Percentiles rank a stretch among this genome's conserved stretches.
phyloP scores from a whole-genome alignment of 2,329 filamentous ascomycete genomes.

The Chlorencoelia australis region DNA sequence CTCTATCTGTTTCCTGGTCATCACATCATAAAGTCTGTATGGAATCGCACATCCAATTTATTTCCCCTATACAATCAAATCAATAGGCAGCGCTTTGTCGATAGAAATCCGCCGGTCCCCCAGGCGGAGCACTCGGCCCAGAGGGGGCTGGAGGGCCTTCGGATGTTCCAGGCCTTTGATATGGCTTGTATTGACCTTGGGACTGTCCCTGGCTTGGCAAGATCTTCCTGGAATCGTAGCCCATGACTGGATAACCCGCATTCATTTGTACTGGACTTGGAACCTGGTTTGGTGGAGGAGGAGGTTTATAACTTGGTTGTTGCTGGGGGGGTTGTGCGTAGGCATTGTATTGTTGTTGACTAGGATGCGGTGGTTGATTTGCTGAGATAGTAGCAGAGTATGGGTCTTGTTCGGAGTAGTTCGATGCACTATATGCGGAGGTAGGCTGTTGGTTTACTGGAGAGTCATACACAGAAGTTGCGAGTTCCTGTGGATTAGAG shows the following conservation, averaged over 20 bases:
- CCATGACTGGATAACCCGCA: conserved; percentile 20
- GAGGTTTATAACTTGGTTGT: conserved; percentile 18
- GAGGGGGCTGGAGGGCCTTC: conserved; percentile 31
- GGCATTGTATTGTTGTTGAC: conserved; percentile 24
- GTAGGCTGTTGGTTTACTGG: conserved; percentile 44
- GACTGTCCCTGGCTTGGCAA: conserved; percentile 38
- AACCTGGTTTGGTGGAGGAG: conserved; percentile 21
- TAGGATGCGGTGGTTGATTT: conserved; percentile 16
- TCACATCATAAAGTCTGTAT: neutral
- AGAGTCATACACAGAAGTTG: conserved; percentile 68
- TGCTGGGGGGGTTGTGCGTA: conserved; percentile 22
- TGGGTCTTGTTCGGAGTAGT: conserved; percentile 22
- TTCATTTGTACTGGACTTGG: conserved; percentile 18
- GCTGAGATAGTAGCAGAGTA: conserved; percentile 17
- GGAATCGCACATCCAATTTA: neutral
- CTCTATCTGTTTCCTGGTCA: no score
- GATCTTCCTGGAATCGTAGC: conserved; percentile 38
- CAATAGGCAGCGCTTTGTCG: conserved; percentile 33
- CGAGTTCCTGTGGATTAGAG: conserved; percentile 65
- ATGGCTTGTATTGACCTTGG: conserved; percentile 46
- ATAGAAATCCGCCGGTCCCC: conserved; percentile 41
- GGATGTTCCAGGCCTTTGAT: conserved; percentile 27
- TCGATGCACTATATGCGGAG: conserved; percentile 24
- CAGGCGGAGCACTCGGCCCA: conserved; percentile 29
- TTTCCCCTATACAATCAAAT: conserved; percentile 1